Evolutionary conservation across 2,329 filamentous ascomycete species (phyloP).

Genomic region (Eutypella sp.): DNA sequence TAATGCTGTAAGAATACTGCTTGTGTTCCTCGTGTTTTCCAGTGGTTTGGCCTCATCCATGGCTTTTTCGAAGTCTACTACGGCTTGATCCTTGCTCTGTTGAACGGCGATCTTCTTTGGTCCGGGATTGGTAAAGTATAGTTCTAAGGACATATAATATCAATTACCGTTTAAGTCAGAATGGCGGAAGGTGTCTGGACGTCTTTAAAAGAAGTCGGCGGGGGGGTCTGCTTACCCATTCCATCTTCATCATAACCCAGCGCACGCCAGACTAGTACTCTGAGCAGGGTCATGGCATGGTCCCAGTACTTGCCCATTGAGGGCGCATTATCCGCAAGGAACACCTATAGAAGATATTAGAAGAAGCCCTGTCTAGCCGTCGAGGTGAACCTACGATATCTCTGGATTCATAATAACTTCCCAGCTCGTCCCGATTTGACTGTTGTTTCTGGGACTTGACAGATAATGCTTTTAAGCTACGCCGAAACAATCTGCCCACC

Average conservation of each 20-base stretch:
- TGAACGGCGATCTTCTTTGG: neutral
- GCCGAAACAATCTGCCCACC: neutral
- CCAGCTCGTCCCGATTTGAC: neutral
- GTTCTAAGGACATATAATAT: neutral
- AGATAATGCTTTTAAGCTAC: neutral
- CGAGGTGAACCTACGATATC: conserved; percentile 5
- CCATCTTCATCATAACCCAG: conserved; percentile 24
- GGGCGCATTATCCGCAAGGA: conserved; percentile 24
- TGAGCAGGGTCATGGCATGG: conserved; percentile 16
- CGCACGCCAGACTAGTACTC: conserved; percentile 19
- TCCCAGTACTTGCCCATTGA: conserved; percentile 21
- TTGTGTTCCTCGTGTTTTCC: neutral
- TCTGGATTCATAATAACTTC: neutral
- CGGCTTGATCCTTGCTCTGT: neutral
- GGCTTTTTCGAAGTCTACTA: neutral
- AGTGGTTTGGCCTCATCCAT: neutral
- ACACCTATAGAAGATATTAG: conserved; percentile 13
- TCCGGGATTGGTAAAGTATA: neutral
- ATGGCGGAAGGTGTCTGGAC: neutral
- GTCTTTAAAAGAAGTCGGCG: neutral
- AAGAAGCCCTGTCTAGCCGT: conserved; percentile 1
- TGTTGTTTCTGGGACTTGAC: neutral
- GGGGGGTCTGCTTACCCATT: conserved; percentile 9
- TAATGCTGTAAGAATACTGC: neutral
- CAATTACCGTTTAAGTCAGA: neutral